These are phyloP conservation scores for Pleurotus citrinopileatus DNA, from an alignment of 768 basidiomycete genomes.

Conservation along the genomic window DNA sequence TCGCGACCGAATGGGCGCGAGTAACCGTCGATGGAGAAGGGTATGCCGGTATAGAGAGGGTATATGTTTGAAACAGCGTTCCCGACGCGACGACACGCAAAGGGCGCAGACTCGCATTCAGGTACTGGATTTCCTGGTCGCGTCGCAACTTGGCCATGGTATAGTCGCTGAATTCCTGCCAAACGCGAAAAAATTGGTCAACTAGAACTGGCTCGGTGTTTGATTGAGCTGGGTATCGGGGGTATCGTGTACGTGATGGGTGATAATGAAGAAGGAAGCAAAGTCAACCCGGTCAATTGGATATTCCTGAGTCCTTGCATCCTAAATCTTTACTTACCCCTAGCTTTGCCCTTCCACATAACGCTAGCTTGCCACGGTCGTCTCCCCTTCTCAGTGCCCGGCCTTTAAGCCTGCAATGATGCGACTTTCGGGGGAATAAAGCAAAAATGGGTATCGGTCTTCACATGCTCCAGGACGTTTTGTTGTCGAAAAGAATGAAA, in stretches of 20 bases:
- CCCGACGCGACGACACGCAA: conserved; percentile 78
- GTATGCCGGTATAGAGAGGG: conserved; percentile 57
- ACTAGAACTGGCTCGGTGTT: conserved; percentile 4
- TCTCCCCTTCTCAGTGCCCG: too few species aligned
- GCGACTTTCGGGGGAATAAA: neutral
- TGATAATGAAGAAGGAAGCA: neutral
- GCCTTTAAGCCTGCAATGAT: neutral
- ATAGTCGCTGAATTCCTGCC: conserved; percentile 6
- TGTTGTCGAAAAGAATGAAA: conserved; percentile 1
- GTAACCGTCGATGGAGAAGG: conserved; percentile 55
- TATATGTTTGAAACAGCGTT: conserved; percentile 77
- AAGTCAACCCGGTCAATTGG: conserved; percentile 5
- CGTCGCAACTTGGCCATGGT: conserved; percentile 45
- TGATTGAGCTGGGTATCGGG: neutral
- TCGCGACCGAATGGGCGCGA: conserved; percentile 71
- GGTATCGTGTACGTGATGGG: neutral
- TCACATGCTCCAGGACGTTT: conserved; percentile 2
- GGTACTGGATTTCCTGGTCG: conserved; percentile 17
- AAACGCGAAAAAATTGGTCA: conserved; percentile 2
- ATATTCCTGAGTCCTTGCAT: neutral
- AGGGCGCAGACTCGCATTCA: conserved; percentile 26
- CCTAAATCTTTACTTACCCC: conserved; percentile 4
- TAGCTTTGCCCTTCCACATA: conserved; percentile 8
- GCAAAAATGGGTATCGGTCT: neutral
- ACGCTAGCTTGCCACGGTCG: too few species aligned